Evolutionary conservation across 352 stramenopile species (phyloP).

Genomic region (Elongisporangium prolatum): DNA sequence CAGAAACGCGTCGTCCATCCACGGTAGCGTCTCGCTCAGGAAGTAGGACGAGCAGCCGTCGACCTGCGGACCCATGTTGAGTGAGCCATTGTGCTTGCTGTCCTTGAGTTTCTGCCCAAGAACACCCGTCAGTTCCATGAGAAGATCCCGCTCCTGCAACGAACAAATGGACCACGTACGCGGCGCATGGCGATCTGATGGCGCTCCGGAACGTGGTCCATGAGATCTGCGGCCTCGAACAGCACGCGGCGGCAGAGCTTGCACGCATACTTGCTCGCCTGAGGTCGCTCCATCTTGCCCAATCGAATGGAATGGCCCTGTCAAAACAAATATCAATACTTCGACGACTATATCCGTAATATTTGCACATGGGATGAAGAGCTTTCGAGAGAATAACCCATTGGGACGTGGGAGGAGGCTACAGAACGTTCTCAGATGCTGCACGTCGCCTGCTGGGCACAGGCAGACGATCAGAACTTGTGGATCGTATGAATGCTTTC

Average conservation of each 20-base stretch:
- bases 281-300: slow-evolving; percentile 2
- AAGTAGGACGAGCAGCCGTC: slow-evolving; percentile 71
- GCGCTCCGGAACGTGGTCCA: slow-evolving; percentile 49
- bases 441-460: too few relatives aligned
- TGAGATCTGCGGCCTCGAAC: slow-evolving; percentile 58
- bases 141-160: not conserved
- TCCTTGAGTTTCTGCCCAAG: slow-evolving; percentile 61
- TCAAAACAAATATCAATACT: not conserved
- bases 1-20: slow-evolving; percentile 65
- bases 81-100: slow-evolving; percentile 36
- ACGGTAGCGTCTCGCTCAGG: slow-evolving; percentile 52
- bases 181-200: slow-evolving; percentile 63
- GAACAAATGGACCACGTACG: slow-evolving; percentile 13
- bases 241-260: slow-evolving; percentile 64
- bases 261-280: slow-evolving; percentile 45
- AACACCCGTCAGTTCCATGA: not conserved
- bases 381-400: too few relatives aligned
- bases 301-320: not conserved
- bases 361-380: too few relatives aligned
- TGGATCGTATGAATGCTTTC: not conserved
- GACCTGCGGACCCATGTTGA: slow-evolving; percentile 12
- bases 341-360: not conserved
- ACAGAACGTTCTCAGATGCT: not conserved
- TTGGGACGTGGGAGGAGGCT: too few relatives aligned
- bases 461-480: not conserved